Evolutionary conservation across 2,329 filamentous ascomycete species (phyloP), one percentile per base, ranked within the genome.

Genomic region (Lachnellula suecica): DNA sequence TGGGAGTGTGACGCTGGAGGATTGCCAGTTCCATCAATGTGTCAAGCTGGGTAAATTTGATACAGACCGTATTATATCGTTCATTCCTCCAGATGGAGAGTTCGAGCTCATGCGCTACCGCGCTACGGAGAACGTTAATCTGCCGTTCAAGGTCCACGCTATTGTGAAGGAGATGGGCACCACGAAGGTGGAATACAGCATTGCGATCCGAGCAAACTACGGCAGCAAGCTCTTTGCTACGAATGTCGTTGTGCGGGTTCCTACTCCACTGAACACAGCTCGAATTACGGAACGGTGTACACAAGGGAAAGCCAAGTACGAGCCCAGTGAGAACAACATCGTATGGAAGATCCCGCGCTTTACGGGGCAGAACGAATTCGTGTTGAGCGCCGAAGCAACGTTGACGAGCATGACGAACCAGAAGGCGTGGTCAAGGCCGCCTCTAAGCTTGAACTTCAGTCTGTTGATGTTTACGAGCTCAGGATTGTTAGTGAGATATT

Each of bases 341-440:
- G 88, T 97, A 11, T 99, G 94, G 94, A 97, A 97, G 79, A 97
- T 99, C 61, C 88, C 92, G 11, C 83, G 94, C n/a, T 99, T 99
- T 73, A 94, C 92, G 0, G 94, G 94, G n/a, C 91, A 97, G 73
- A 93, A 88, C 73, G 94, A 99, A 72, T 99, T 88, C 60, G 93
- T 99, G 11, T 79, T 99, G 53, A 95, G 88, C 63, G 94, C 94
- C 9, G 95, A 99, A 72, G 94, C 94, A 38, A 88, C 88, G 49
- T 76, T 99, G 64, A 96, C 91, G 5, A 91, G 88, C 71, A 99
- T 97, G 92, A 99, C 95, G 44, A 96, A 96, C 66, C 92, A 97
- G 71, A 96, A 96, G 68, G 90, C 91, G 3, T 99, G 94, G 95
- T 95, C 89, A 62, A 81, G 94, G 49, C 95, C 95, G 44, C 94